Evolutionary conservation across 768 basidiomycete genomes (phyloP).

Genomic region (Trametes villosa): DNA sequence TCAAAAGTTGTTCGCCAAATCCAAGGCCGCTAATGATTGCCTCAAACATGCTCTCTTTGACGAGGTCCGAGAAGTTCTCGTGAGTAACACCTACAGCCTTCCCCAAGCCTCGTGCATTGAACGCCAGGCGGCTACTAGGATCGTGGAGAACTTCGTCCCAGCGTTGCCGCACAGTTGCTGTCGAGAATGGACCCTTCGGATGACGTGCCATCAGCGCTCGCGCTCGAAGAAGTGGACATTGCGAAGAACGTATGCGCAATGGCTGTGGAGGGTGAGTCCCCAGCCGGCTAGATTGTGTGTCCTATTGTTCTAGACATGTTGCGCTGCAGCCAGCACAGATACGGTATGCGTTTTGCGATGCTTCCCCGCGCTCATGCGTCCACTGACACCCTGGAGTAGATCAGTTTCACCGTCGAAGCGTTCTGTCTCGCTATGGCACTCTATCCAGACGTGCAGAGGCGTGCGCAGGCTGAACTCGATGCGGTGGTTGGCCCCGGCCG

Average conservation of each 20-base stretch:
- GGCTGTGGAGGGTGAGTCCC: not conserved
- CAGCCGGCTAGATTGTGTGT: too few relatives aligned
- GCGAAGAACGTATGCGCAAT: not conserved
- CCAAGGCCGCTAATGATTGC: not conserved
- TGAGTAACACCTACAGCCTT: not conserved
- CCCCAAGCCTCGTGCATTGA: not conserved
- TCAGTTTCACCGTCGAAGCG: constrained; percentile 30
- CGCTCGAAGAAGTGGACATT: not conserved
- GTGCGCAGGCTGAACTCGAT: constrained; percentile 36
- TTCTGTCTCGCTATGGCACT: constrained; percentile 41
- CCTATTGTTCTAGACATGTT: not conserved
- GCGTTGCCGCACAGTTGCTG: not conserved
- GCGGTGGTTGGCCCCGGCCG: constrained; percentile 25
- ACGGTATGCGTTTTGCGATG: constrained; percentile 1
- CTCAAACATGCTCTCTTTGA: constrained; percentile 4
- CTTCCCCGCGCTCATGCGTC: not conserved
- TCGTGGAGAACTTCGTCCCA: not conserved
- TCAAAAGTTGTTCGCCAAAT: not conserved
- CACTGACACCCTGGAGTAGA: constrained; percentile 17
- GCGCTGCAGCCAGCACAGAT: constrained; percentile 13
- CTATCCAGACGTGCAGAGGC: constrained; percentile 34
- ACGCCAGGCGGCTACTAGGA: not conserved
- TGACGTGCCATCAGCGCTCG: too few relatives aligned
- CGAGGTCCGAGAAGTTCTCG: not conserved
- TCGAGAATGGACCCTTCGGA: not conserved